Conservation (phyloP, 345 rosid species). For the Arabis hirsuta region DNA sequence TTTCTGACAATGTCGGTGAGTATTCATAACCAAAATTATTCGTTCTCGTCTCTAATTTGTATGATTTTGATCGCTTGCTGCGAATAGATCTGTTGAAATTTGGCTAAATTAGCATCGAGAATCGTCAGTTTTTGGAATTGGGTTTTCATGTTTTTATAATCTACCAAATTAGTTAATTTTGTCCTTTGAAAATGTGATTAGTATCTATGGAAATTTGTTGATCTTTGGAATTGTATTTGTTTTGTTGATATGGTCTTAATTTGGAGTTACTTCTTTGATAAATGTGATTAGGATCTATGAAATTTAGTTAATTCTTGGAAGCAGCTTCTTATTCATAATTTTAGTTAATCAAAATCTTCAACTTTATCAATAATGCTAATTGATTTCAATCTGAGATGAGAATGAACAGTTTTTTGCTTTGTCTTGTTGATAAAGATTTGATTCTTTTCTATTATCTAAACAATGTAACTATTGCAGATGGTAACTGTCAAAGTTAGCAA, state of each 20-base stretch:
- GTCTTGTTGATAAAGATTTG: background rate
- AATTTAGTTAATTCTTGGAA: background rate
- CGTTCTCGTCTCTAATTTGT: background rate
- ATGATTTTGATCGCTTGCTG: background rate
- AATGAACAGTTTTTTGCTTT: background rate
- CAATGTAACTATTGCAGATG: slow-evolving; percentile 39
- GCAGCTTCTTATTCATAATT: background rate
- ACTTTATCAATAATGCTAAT: background rate
- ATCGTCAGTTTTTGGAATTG: no score
- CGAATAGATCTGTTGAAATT: background rate
- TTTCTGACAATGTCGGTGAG: slow-evolving; percentile 22
- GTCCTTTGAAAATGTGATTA: background rate
- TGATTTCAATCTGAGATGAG: background rate
- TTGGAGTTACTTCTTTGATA: background rate
- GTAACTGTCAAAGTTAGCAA: slow-evolving; percentile 59
- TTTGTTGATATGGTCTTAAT: no score
- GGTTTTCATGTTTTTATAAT: background rate
- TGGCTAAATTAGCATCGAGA: background rate
- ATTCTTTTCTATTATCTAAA: no score
- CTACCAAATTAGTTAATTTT: background rate
- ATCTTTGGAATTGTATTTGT: no score
- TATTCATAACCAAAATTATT: no score
- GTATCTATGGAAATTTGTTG: background rate
- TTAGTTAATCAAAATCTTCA: background rate
- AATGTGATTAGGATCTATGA: background rate